Percentiles rank a stretch among this genome's conserved stretches.
Evolutionary conservation across 768 basidiomycete genomes (phyloP).

Genomic region (Calocera viscosa): DNA sequence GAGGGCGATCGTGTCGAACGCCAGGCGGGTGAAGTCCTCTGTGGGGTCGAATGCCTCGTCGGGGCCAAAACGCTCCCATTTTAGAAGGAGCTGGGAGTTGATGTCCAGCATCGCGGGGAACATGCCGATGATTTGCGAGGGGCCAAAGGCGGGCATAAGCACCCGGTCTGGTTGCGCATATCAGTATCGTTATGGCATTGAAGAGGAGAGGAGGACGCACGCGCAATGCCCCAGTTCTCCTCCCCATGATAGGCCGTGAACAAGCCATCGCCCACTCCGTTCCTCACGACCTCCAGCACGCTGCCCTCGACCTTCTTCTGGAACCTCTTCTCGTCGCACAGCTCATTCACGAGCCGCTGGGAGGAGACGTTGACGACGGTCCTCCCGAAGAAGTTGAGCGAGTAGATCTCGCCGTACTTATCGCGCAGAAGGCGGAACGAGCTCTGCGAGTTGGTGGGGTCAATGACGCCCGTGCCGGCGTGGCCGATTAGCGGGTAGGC

Average conservation of each 20-base stretch:
- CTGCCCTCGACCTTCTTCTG: constrained; percentile 29
- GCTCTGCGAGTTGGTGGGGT: neutral
- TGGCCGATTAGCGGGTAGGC: constrained; percentile 3
- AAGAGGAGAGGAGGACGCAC: constrained; percentile 22
- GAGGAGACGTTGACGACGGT: constrained; percentile 25
- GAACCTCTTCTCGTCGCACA: constrained; percentile 35
- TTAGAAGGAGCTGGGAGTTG: constrained; percentile 32
- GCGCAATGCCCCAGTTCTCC: constrained; percentile 37
- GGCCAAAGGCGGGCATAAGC: constrained; percentile 35
- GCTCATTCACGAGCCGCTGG: constrained; percentile 32
- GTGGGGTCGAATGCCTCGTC: constrained; percentile 32
- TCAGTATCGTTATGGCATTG: neutral
- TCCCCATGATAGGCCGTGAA: constrained; percentile 36
- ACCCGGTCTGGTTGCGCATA: constrained; percentile 29
- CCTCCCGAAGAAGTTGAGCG: constrained; percentile 30
- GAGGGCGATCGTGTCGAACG: constrained; percentile 37
- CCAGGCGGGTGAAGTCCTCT: constrained; percentile 38
- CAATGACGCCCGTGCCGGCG: neutral
- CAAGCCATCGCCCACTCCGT: constrained; percentile 32
- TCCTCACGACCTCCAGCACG: constrained; percentile 28
- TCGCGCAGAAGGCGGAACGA: constrained; percentile 6
- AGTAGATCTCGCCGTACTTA: constrained; percentile 34
- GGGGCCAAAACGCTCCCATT: constrained; percentile 38
- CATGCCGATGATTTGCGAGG: constrained; percentile 35
- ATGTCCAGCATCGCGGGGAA: constrained; percentile 40